Percentiles rank a stretch among this genome's conserved stretches.
Evolutionary conservation across 768 basidiomycete species (phyloP).

Genomic region (Clavaria fumosa): DNA sequence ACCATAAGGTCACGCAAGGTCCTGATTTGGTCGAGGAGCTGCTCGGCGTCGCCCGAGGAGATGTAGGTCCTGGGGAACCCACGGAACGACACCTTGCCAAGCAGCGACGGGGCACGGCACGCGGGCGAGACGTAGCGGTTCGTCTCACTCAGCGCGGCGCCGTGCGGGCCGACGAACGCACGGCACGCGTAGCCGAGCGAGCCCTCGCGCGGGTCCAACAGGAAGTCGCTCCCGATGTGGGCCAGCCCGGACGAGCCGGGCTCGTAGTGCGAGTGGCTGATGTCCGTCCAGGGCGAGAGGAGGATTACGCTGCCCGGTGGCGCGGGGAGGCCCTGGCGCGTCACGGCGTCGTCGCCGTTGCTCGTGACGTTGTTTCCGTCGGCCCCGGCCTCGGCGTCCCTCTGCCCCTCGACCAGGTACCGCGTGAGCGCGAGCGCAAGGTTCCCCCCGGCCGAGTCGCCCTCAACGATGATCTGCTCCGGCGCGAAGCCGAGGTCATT

Average conservation of each 20-base stretch:
- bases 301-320: constrained; percentile 35
- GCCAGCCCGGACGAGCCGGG: constrained; percentile 1
- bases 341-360: too few species aligned
- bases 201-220: constrained; percentile 23
- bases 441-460: constrained; percentile 71
- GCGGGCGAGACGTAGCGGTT: constrained; percentile 49
- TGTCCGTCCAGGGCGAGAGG: constrained; percentile 42
- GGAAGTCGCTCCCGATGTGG: constrained; percentile 24
- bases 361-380: too few species aligned
- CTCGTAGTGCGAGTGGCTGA: constrained; percentile 24
- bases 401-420: constrained; percentile 42
- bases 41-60: constrained; percentile 38
- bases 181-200: constrained; percentile 21
- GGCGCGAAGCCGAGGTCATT: constrained; percentile 40
- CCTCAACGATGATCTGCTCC: constrained; percentile 49
- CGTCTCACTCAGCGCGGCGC: constrained; percentile 25
- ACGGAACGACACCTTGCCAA: constrained; percentile 5
- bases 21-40: constrained; percentile 33
- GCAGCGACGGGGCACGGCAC: too few species aligned
- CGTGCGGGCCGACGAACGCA: constrained; percentile 35
- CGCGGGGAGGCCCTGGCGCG: constrained; percentile 19
- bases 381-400: too few species aligned
- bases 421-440: constrained; percentile 48
- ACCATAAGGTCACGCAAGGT: constrained; percentile 33
- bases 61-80: constrained; percentile 52